Percentiles rank a stretch among this genome's conserved stretches.
phyloP scores from a whole-genome alignment of 2,329 filamentous ascomycete genomes.

The Fusarium sp. region DNA sequence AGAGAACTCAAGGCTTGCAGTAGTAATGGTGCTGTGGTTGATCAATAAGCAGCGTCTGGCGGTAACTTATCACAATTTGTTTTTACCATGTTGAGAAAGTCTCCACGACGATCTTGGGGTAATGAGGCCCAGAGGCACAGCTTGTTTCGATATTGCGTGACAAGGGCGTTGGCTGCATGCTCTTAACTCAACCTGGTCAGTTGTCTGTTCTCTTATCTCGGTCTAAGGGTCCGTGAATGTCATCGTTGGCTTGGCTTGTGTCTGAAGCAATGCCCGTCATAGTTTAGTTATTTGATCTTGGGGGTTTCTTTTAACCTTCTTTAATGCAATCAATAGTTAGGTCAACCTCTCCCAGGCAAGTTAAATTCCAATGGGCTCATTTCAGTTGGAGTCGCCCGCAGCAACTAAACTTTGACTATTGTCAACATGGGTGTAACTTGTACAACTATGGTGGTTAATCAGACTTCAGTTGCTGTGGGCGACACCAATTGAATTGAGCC shows the following conservation, averaged over 20 bases:
- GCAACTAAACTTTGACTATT: neutral
- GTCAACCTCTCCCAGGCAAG: neutral
- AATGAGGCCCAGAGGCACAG: neutral
- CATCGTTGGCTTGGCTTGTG: neutral
- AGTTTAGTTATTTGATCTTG: neutral
- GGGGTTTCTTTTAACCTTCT: neutral
- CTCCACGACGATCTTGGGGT: slow-evolving; percentile 1
- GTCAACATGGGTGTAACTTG: neutral
- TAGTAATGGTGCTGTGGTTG: neutral
- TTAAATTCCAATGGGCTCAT: neutral
- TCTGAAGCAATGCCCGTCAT: neutral
- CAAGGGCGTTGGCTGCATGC: slow-evolving; percentile 12
- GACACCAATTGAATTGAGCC: neutral
- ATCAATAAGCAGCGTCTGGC: slow-evolving; percentile 15
- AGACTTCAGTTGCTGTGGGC: neutral
- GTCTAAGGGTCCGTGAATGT: neutral
- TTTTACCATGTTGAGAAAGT: slow-evolving; percentile 12
- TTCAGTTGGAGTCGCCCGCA: neutral
- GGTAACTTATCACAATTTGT: slow-evolving; percentile 21
- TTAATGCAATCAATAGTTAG: neutral
- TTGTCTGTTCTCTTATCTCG: neutral
- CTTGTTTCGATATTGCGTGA: slow-evolving; percentile 12
- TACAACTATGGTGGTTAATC: neutral
- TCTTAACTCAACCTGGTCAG: slow-evolving; percentile 11
- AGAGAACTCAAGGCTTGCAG: neutral